These are phyloP conservation scores for Rhizomucor pusillus DNA, from an alignment of 371 early-diverging fungal genomes.

Conservation along the genomic window DNA sequence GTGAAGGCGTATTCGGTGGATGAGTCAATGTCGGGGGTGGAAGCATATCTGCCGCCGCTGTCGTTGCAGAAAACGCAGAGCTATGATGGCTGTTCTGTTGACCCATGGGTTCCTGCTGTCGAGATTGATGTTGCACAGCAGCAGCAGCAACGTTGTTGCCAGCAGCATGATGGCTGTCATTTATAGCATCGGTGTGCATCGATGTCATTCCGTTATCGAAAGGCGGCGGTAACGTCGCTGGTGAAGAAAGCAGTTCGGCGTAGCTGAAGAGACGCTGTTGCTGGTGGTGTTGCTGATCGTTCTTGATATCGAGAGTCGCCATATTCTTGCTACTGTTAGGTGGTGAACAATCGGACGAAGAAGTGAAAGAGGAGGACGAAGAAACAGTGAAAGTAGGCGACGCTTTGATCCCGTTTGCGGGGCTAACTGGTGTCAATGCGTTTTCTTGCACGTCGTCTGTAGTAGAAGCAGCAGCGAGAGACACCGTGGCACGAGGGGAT, in stretches of 20 bases:
- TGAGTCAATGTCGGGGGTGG: not conserved
- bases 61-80: too few relatives aligned
- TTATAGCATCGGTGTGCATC: not conserved
- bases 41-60: too few relatives aligned
- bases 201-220: not conserved
- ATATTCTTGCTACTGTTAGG: too few relatives aligned
- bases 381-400: constrained; percentile 11
- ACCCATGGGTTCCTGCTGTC: not conserved
- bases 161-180: not conserved
- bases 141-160: too few relatives aligned
- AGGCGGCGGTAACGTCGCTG: not conserved
- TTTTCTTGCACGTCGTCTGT: constrained; percentile 14
- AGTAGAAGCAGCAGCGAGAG: too few relatives aligned
- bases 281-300: not conserved
- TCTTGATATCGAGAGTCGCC: constrained; percentile 2
- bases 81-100: constrained; percentile 1
- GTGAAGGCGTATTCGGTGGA: too few relatives aligned
- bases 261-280: constrained; percentile 8
- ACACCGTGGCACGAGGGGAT: constrained; percentile 19
- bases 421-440: constrained; percentile 16
- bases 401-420: constrained; percentile 4
- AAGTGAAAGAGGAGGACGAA: constrained; percentile 12
- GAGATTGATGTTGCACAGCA: too few relatives aligned
- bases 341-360: constrained; percentile 4
- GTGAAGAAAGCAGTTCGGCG: constrained; percentile 6